phyloP scores from a whole-genome alignment of 768 basidiomycete genomes.

The Suillus bovinus region DNA sequence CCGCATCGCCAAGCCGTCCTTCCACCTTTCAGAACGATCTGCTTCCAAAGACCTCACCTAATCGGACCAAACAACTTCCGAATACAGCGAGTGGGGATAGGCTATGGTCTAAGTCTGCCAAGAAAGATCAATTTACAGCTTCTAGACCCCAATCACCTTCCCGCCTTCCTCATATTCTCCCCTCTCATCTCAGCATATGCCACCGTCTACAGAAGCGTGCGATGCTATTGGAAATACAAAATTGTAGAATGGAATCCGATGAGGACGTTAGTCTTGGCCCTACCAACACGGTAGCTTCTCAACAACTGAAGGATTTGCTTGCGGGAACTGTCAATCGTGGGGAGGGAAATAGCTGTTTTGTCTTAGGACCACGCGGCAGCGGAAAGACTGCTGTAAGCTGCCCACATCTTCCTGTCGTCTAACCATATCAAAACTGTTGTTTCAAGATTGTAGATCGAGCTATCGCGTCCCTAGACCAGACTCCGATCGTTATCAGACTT shows the following conservation, averaged over 20 bases:
- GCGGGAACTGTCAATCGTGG: slow-evolving; percentile 73
- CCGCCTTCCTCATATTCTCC: slow-evolving; percentile 33
- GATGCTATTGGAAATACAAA: slow-evolving; percentile 48
- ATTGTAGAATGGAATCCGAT: slow-evolving; percentile 19
- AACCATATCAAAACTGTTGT: neutral
- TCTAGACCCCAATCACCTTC: slow-evolving; percentile 15
- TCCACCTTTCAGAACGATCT: slow-evolving; percentile 18
- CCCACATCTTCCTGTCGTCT: slow-evolving; percentile 7
- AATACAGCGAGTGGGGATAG: slow-evolving; percentile 19
- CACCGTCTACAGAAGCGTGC: slow-evolving; percentile 59
- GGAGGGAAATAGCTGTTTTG: slow-evolving; percentile 92
- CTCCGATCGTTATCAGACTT: slow-evolving; percentile 75
- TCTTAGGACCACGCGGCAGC: slow-evolving; percentile 82
- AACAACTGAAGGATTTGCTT: slow-evolving; percentile 65
- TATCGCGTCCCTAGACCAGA: slow-evolving; percentile 43
- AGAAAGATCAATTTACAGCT: slow-evolving; percentile 14
- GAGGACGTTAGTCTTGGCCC: slow-evolving; percentile 35
- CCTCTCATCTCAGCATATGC: slow-evolving; percentile 43
- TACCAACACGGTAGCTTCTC: slow-evolving; percentile 52
- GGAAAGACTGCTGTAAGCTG: slow-evolving; percentile 76
- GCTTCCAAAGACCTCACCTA: slow-evolving; percentile 22
- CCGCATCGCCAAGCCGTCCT: neutral
- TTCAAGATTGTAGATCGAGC: slow-evolving; percentile 62
- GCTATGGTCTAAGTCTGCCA: slow-evolving; percentile 14
- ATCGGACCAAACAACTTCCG: slow-evolving; percentile 16